Base-by-base conservation (phyloP, 2,329 filamentous ascomycete genomes). In the Penicillium sp. region DNA sequence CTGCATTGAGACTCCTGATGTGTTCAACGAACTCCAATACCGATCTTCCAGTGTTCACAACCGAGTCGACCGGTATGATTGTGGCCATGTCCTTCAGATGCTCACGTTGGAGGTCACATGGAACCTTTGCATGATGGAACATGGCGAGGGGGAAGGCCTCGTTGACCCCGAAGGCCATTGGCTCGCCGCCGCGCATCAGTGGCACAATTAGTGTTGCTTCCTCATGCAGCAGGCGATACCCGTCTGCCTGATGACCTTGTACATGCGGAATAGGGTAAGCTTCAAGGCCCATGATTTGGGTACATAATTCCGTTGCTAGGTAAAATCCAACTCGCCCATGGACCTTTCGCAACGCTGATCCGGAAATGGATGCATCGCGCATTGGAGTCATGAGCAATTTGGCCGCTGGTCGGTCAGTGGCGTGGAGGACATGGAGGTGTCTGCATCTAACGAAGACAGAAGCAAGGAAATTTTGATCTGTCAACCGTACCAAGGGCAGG, bases 151-250 rank as follows among this genome's bases (percentile, higher is more conserved):
- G 80, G 6, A 87, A 79, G 0, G 72, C 80, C 0, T 83, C 75
- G 59, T 68, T 82, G 44, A 88, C 73, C 0, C 84, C 84, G 1
- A 79, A 66, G 0, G 85, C 85, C 80, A 88, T 83, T 0, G 83
- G 76, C 58, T 86, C 83, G 9, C 84, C 84, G 2, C 80, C 83
- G 9, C 83, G 80, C 83, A 87, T 87, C n/a, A 87, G 58, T 0
- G 83, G 75, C 0, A 86, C 70, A 45, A 88, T 85, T 1, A 75
- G 54, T 0, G 82, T 86, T 9, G 71, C 50, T 1, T 69, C 8
- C 62, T 87, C 83, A 50, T 79, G 27, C 0, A 41, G 54, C 2
- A 87, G 70, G 6, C 71, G 75, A 61, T 80, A 72, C 0, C 83
- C 83, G 0, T 27, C 64, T 0, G 73, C 77, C 1, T 57, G 6